These are phyloP conservation scores for Globisporangium perplexum DNA, from an alignment of 352 stramenopile species.

Conservation along the genomic window DNA sequence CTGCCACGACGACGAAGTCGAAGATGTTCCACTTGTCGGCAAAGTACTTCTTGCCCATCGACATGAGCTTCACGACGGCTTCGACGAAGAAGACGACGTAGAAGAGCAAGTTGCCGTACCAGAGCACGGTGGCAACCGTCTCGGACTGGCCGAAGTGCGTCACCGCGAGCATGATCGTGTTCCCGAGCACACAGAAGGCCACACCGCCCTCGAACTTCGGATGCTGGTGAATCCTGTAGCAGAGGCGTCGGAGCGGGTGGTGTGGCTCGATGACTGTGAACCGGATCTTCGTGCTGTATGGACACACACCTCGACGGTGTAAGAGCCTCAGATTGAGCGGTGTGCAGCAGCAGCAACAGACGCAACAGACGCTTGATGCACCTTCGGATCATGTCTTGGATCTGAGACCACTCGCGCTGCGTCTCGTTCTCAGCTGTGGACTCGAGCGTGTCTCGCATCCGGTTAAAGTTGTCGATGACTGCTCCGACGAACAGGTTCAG, in stretches of 20 bases:
- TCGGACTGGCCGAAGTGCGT: conserved; percentile 28
- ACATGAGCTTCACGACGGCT: conserved; percentile 56
- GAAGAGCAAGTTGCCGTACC: conserved; percentile 35
- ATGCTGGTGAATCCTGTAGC: conserved; percentile 29
- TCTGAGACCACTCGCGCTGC: conserved; percentile 63
- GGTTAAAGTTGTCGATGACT: conserved; percentile 87
- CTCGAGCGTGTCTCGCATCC: conserved; percentile 39
- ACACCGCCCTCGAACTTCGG: conserved; percentile 25
- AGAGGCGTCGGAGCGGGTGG: conserved; percentile 16
- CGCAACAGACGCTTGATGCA: conserved; percentile 5
- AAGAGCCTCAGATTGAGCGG: neutral
- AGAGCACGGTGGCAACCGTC: conserved; percentile 12
- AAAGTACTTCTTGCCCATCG: conserved; percentile 54
- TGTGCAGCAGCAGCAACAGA: no score
- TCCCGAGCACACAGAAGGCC: conserved; percentile 27
- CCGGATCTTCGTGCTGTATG: conserved; percentile 19
- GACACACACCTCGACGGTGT: neutral
- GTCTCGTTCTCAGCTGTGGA: conserved; percentile 49
- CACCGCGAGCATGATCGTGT: conserved; percentile 34
- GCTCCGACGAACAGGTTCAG: conserved; percentile 87
- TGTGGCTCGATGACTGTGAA: conserved; percentile 20
- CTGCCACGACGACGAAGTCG: conserved; percentile 52
- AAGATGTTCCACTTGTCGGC: conserved; percentile 64
- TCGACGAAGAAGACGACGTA: conserved; percentile 56
- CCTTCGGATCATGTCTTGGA: conserved; percentile 28